Percentiles rank a stretch among this genome's conserved stretches.
phyloP scores from a whole-genome alignment of 2,329 filamentous ascomycete species.

The Sclerotinia glacialis region DNA sequence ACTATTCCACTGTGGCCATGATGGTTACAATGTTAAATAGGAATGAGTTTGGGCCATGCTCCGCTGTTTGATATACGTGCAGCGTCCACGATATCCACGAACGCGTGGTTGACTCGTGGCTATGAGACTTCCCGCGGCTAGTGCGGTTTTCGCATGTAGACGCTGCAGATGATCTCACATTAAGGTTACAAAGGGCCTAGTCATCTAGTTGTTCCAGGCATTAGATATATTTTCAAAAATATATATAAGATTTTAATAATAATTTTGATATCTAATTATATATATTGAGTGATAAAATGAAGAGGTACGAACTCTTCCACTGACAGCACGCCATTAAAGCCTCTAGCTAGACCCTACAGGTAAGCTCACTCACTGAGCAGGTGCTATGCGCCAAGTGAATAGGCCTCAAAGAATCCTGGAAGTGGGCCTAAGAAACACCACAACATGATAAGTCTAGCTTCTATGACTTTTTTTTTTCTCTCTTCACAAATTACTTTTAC shows the following conservation, averaged over 20 bases:
- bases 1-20: not conserved
- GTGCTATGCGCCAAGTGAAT: conserved; percentile 6
- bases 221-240: not conserved
- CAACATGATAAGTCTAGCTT: not conserved
- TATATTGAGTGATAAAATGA: not conserved
- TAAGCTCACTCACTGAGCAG: not conserved
- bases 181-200: not conserved
- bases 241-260: too few species aligned
- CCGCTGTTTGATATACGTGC: not conserved
- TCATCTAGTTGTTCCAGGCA: not conserved
- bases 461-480: not conserved
- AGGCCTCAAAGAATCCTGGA: conserved; percentile 3
- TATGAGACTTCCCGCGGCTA: not conserved
- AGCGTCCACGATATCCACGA: not conserved
- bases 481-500: not conserved
- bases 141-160: not conserved
- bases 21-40: too few species aligned
- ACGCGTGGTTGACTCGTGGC: not conserved
- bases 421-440: not conserved
- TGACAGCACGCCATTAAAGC: not conserved
- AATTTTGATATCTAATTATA: too few species aligned
- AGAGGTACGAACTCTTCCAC: not conserved
- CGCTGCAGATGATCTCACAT: not conserved
- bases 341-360: not conserved
- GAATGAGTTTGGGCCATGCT: not conserved